Evolutionary conservation across 169 alveolate genomes (phyloP).

Genomic region (Plasmodium adleri): DNA sequence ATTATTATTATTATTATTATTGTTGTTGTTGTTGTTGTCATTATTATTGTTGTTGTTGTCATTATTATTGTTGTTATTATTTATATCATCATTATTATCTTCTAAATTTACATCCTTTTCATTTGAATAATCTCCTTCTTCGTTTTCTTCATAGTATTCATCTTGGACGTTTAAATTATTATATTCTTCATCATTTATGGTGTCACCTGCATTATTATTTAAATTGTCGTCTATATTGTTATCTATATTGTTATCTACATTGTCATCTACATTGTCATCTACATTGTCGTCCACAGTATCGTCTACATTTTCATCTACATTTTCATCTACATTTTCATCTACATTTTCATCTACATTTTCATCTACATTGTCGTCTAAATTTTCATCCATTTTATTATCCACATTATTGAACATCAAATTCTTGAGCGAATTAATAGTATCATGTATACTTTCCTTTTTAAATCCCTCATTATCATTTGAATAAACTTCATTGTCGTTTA

Average conservation of each 20-base stretch:
- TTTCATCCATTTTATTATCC: not conserved
- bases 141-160: not conserved
- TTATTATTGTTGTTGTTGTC: too few relatives aligned
- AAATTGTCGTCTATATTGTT: not conserved
- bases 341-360: not conserved
- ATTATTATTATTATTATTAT: too few relatives aligned
- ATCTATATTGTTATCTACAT: not conserved
- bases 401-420: constrained; percentile 20
- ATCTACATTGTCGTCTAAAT: not conserved
- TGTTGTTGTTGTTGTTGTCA: too few relatives aligned
- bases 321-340: not conserved
- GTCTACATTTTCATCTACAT: not conserved
- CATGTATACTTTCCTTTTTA: constrained; percentile 20
- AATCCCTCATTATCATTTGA: not conserved
- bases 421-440: constrained; percentile 18
- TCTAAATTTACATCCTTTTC: not conserved
- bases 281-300: not conserved
- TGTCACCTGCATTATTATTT: not conserved
- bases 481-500: too few relatives aligned
- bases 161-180: constrained; percentile 5
- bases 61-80: not conserved
- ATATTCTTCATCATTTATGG: not conserved
- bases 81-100: not conserved
- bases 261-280: not conserved
- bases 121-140: not conserved